Base-by-base conservation (phyloP, 2,329 filamentous ascomycete species). In the Penicillium crustosum region DNA sequence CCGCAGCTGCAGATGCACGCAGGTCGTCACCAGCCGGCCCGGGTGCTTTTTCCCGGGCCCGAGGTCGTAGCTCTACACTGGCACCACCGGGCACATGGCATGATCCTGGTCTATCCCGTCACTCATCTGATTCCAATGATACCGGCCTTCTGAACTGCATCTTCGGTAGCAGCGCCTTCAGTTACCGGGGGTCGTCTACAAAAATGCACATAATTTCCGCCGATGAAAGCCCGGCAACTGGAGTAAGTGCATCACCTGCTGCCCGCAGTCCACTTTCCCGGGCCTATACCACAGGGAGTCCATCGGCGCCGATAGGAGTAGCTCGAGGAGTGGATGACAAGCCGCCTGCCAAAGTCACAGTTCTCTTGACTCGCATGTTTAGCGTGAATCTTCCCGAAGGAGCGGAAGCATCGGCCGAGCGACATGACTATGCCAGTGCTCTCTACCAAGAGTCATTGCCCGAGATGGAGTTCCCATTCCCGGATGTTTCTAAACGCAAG, bases 351-450 rank as follows among this genome's bases (percentile, higher is more conserved):
- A 75, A 80, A 72, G 75, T 80, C 3, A 84, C 82, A 21, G 78
- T 86, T 27, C 76, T 86, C 49, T 78, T 86, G 54, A 86, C 83
- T 6, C 77, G 83, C 55, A 81, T 84, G 73, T 86, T 86, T 67
- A 81, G 82, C n/a, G 81, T 85, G 55, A 78, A 80, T 49, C 69
- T 83, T 2, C 78, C 81, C 3, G 81, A 83, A 38, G 75, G 76
- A 8, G 70, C 70, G 12, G 76, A 75, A 27, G 49, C 69, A 64
- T 61, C 73, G 6, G 66, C 69, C 39, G 77, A 78, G 27, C 56
- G 66, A 17, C 60, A 68, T 15, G 74, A 77, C 31, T 61, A 68
- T 49, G 61, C 68, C n/a, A 66, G 61, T 51, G 67, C 70, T 6
- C 61, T 74, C 10, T 68, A 71, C 33, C 66, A 72, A 25, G 73